A percentile compares a stretch with the other conserved stretches of the same genome.
Evolutionary conservation across 495 filamentous ascomycete genomes (phyloP).

Genomic region (Aspergillus kassunensis): DNA sequence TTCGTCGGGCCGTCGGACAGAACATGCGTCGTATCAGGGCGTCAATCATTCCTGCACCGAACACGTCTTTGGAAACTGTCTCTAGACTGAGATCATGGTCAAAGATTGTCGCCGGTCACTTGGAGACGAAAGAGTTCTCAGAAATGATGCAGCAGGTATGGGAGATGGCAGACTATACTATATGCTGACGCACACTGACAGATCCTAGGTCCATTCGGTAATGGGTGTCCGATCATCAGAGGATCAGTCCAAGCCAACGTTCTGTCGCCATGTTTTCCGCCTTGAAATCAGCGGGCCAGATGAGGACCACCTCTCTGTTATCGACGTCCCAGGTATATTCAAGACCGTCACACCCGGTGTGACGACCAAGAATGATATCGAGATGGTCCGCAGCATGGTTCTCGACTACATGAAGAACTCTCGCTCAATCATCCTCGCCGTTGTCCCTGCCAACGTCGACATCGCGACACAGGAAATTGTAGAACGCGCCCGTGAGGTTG

Average conservation of each 20-base stretch:
- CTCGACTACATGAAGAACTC: constrained; percentile 48
- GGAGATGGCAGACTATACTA: too few relatives aligned
- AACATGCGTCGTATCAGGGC: neutral
- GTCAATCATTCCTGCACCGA: neutral
- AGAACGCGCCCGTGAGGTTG: constrained; percentile 45
- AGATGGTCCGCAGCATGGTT: constrained; percentile 51
- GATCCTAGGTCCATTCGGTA: constrained; percentile 21
- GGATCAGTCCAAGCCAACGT: constrained; percentile 27
- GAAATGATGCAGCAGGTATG: constrained; percentile 28
- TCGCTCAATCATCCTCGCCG: constrained; percentile 55
- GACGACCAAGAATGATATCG: constrained; percentile 48
- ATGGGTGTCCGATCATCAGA: constrained; percentile 28
- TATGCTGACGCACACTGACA: too few relatives aligned
- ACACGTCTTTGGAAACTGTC: constrained; percentile 17
- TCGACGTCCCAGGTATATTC: constrained; percentile 64
- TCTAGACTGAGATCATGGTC: constrained; percentile 22
- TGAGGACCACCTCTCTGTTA: constrained; percentile 55
- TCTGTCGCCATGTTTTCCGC: constrained; percentile 55
- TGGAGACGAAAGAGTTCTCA: constrained; percentile 14
- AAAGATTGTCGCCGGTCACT: neutral
- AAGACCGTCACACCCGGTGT: constrained; percentile 45
- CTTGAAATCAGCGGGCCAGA: constrained; percentile 57
- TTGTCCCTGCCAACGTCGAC: constrained; percentile 61
- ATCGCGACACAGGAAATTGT: constrained; percentile 60
- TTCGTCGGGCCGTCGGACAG: constrained; percentile 31